Base-by-base conservation (phyloP, 176 grass and related monocot species). In the Poa pratensis region DNA sequence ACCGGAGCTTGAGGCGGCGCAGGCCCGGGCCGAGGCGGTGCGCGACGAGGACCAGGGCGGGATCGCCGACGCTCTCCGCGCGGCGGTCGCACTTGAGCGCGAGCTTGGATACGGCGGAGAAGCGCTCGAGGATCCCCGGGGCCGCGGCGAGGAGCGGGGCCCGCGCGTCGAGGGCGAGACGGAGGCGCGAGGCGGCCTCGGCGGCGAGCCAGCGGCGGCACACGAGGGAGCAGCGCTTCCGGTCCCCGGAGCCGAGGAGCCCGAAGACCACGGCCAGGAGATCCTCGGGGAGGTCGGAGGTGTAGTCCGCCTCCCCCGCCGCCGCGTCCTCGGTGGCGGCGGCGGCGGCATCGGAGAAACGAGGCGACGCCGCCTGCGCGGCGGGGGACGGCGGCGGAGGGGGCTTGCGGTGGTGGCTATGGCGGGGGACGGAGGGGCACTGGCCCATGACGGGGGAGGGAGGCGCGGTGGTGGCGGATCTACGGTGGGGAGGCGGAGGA, bases 161-260 rank as follows among this genome's bases (percentile, higher is more conserved):
- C 4, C 80, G 68, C 7, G 94, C 92, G 65, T 94, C 84, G 34
- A 97, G 89, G 37, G 94, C 80, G 65, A 97, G 91, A 14, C 89
- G 89, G 37, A 89, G 79, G 46, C 92, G 79, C 40, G 84, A 92
- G 24, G 82, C 23, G 12, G 84, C 92, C 65, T 97, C 94, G 24
- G 84, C 76, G 9, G 37, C 35, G 64, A 92, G 88, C 94, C 92
- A 94, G 26, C 92, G 83, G 76, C 75, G 87, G 59, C 87, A 97
- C 2, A 97, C 92, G 3, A 97, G 89, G 58, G 94, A 94, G 80
- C 87, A 97, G 22, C 82, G 81, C 77, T 97, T 94, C 75, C 95
- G 95, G 85, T 97, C 92, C 0, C 88, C 85, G 16, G 92, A 80
- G 28, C 86, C 82, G 23, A 97, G 88, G 17, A 86, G 81, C 3